Evolutionary conservation across 2,329 filamentous ascomycete species (phyloP), one percentile per base, ranked within the genome.

Genomic region (Paecilomyces formosus): DNA sequence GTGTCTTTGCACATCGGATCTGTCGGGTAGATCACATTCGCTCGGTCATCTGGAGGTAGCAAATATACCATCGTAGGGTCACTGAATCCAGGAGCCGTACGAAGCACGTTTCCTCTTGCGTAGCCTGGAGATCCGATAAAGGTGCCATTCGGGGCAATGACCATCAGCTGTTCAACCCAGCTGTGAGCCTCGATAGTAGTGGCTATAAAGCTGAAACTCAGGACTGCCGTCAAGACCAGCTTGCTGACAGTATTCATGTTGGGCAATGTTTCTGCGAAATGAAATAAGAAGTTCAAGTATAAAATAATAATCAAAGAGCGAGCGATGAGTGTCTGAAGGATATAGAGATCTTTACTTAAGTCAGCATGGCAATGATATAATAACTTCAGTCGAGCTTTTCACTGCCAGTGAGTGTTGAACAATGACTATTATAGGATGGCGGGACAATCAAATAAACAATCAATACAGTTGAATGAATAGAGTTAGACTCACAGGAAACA

Each of bases 161-260:
- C 84, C 61, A 80, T 83, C 55, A 93, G 79, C 66, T 87, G 80
- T 74, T 97, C 92, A 54, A 93, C 82, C 92, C 92, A 97, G 18
- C 86, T 88, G 75, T 97, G 93, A 35, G 85, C 87, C 28, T 62
- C 59, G 22, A 68, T 63, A 28, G 69, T 62, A 6, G 70, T 59
- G 26, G 62, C 54, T 22, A 76, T 61, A 33, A 70, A 58, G 53
- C 66, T 61, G 49, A 76, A 57, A 30, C 66, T 61, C 49, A 76
- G 57, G 31, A 70, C 55, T 28, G 60, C 59, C 55, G 54, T 57
- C 58, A 59, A 51, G 52, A 31, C 52, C 18, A 50, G 24, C 15
- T 35, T 56, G 21, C 58, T 61, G 56, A 55, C 56, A 30, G 28
- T 4, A 2, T 13, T n/a, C 56, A 58, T 60, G 54, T 28, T 49